Percentiles rank a stretch among this genome's conserved stretches.
Conservation (phyloP, 1,284 basidiomycete genomes). For the Neolentinus lepideus region DNA sequence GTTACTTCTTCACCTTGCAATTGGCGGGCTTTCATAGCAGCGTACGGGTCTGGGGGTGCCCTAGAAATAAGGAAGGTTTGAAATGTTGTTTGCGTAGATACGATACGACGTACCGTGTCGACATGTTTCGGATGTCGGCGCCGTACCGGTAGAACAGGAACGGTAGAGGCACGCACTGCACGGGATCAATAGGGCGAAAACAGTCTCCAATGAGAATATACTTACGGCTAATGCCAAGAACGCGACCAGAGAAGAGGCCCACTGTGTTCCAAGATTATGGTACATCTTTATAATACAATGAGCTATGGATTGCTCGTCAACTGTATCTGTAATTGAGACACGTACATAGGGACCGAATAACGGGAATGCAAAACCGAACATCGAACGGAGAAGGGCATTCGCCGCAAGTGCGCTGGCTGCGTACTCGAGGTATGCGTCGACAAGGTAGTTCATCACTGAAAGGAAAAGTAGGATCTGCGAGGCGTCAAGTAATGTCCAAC, state of each 20-base stretch:
- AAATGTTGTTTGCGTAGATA: too few relatives aligned
- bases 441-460: slow-evolving; percentile 29
- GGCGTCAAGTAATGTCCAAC: too few relatives aligned
- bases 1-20: too few relatives aligned
- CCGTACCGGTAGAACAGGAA: slow-evolving; percentile 26
- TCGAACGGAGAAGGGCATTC: slow-evolving; percentile 27
- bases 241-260: slow-evolving; percentile 26
- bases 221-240: slow-evolving; percentile 17
- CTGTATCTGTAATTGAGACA: neutral
- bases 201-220: too few relatives aligned
- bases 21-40: too few relatives aligned
- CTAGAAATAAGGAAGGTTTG: too few relatives aligned
- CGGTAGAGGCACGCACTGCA: slow-evolving; percentile 22
- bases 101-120: slow-evolving; percentile 11
- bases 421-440: slow-evolving; percentile 30
- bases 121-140: slow-evolving; percentile 18
- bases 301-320: too few relatives aligned
- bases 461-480: slow-evolving; percentile 8
- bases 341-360: slow-evolving; percentile 5
- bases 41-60: too few relatives aligned
- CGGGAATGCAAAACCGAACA: slow-evolving; percentile 31
- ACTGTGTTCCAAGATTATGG: slow-evolving; percentile 23
- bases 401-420: slow-evolving; percentile 31
- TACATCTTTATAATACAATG: slow-evolving; percentile 30
- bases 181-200: slow-evolving; percentile 9